Evolutionary conservation across 108 stramenopile species (phyloP).

Genomic region (Discostella pseudostelligera): DNA sequence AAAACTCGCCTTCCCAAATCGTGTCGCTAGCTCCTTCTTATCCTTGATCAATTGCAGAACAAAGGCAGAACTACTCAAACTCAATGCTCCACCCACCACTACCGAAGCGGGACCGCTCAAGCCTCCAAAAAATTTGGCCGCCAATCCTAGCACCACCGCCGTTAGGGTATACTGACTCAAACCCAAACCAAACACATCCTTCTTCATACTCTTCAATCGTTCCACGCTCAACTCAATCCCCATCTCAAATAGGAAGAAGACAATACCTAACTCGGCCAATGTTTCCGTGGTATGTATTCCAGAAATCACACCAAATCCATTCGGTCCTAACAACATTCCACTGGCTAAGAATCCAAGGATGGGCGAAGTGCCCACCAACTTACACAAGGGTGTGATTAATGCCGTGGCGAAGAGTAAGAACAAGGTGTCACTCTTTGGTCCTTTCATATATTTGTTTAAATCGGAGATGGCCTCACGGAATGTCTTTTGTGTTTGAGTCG

Average conservation of each 20-base stretch:
- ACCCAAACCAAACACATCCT: conserved; percentile 94
- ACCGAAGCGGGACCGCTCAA: conserved; percentile 76
- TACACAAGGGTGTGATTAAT: conserved; percentile 88
- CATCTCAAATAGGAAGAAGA: conserved; percentile 98
- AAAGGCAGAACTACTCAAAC: conserved; percentile 91
- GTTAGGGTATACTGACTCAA: conserved; percentile 82
- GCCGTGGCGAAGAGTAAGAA: conserved; percentile 86
- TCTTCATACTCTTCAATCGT: conserved; percentile 77
- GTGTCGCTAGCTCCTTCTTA: conserved; percentile 89
- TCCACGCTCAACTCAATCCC: conserved; percentile 92
- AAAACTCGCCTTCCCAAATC: conserved; percentile 93
- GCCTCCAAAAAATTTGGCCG: conserved; percentile 62
- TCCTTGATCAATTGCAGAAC: conserved; percentile 95
- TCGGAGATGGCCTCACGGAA: conserved; percentile 61
- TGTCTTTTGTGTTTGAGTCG: conserved; percentile 50
- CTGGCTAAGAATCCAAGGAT: conserved; percentile 91
- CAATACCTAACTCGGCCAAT: conserved; percentile 93
- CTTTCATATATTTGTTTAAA: conserved; percentile 67
- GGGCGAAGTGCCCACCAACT: conserved; percentile 81
- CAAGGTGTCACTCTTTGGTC: conserved; percentile 87
- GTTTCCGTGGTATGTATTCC: conserved; percentile 80
- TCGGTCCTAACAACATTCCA: conserved; percentile 91
- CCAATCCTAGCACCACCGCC: conserved; percentile 54
- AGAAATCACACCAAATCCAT: conserved; percentile 80
- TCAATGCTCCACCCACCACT: conserved; percentile 89